Evolutionary conservation across 2,329 filamentous ascomycete genomes (phyloP).

Genomic region (Sordariomycetes sp.): DNA sequence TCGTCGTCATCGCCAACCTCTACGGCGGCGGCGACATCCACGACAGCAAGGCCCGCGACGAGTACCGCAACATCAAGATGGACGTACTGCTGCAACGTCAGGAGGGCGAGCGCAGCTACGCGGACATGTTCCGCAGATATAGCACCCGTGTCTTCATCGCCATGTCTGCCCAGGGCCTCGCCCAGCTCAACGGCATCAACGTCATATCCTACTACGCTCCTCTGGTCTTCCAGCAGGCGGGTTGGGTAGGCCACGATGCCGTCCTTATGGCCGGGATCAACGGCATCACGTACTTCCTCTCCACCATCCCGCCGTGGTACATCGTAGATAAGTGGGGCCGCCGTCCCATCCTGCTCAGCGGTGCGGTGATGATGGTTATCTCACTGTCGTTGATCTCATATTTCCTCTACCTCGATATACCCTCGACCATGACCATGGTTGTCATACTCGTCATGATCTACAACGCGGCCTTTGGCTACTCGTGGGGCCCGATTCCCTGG

Average conservation of each 20-base stretch:
- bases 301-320: slow-evolving; percentile 94
- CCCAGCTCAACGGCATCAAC: slow-evolving; percentile 97
- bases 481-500: slow-evolving; percentile 96
- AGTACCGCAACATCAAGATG: slow-evolving; percentile 99
- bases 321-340: slow-evolving; percentile 87
- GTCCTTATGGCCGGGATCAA: slow-evolving; percentile 98
- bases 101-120: slow-evolving; percentile 84
- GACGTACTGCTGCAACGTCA: slow-evolving; percentile 84
- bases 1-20: slow-evolving; percentile 94
- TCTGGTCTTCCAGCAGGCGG: slow-evolving; percentile 88
- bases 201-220: slow-evolving; percentile 99
- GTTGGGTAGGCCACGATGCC: slow-evolving; percentile 83
- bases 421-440: slow-evolving; percentile 66
- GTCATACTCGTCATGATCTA: slow-evolving; percentile 97
- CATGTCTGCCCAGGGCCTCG: slow-evolving; percentile 93
- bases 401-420: slow-evolving; percentile 81
- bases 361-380: slow-evolving; percentile 78
- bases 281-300: slow-evolving; percentile 75
- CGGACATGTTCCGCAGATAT: slow-evolving; percentile 92
- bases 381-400: slow-evolving; percentile 86
- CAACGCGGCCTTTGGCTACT: slow-evolving; percentile 90
- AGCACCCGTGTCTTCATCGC: slow-evolving; percentile 89
- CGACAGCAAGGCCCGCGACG: slow-evolving; percentile 80
- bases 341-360: slow-evolving; percentile 76
- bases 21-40: slow-evolving; percentile 95